Percentiles rank a stretch among this genome's conserved stretches.
Conservation (phyloP, 768 basidiomycete genomes). For the Tubosaeta sp. region DNA sequence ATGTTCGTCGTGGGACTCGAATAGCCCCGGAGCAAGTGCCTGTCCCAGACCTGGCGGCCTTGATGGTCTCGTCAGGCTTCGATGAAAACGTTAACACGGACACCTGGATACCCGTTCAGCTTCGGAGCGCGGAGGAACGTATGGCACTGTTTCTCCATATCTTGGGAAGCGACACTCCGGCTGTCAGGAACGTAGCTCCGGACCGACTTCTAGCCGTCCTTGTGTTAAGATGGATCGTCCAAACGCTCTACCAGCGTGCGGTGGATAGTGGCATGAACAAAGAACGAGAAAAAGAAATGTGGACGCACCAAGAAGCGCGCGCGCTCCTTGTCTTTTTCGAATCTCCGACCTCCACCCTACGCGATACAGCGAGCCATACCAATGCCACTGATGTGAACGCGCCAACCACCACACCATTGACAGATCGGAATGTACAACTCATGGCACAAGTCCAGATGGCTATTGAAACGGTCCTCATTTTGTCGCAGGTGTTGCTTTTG, state of each 20-base stretch:
- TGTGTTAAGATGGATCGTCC: conserved; percentile 59
- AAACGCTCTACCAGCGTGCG: conserved; percentile 47
- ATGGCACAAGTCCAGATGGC: conserved; percentile 59
- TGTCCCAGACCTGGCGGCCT: conserved; percentile 45
- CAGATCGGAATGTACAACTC: conserved; percentile 64
- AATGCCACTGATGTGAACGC: conserved; percentile 12
- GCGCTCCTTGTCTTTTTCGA: conserved; percentile 54
- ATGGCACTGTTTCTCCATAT: conserved; percentile 53
- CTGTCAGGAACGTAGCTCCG: conserved; percentile 43
- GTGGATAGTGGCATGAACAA: conserved; percentile 44
- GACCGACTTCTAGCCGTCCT: conserved; percentile 50
- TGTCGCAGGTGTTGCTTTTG: conserved; percentile 61
- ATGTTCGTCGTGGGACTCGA: conserved; percentile 65
- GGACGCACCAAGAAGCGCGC: conserved; percentile 60
- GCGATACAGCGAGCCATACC: conserved; percentile 15
- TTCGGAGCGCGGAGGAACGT: conserved; percentile 47
- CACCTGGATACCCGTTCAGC: conserved; percentile 41
- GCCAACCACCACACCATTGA: conserved; percentile 29
- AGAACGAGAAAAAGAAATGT: conserved; percentile 63
- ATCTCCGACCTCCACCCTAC: conserved; percentile 1
- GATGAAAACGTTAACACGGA: conserved; percentile 17
- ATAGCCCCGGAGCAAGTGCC: conserved; percentile 55
- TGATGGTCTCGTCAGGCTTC: conserved; percentile 41
- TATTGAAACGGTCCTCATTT: conserved; percentile 53
- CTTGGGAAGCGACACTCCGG: conserved; percentile 49